Conservation (phyloP, 2,329 filamentous ascomycete genomes). For the Colletotrichum tofieldiae region DNA sequence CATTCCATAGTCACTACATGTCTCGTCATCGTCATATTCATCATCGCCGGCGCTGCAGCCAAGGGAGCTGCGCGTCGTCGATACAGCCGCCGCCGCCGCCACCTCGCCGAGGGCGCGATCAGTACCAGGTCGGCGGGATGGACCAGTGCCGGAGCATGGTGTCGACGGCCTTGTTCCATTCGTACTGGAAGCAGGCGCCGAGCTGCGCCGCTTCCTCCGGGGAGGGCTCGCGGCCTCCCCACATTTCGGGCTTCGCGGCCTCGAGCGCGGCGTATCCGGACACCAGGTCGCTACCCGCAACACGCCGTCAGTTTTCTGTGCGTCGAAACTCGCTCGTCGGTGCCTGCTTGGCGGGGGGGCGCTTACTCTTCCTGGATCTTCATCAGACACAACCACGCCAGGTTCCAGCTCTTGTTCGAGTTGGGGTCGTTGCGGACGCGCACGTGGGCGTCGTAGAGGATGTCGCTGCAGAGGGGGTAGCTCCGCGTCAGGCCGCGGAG, state of each 20-base stretch:
- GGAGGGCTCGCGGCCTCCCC: conserved; percentile 73
- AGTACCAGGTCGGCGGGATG: conserved; percentile 67
- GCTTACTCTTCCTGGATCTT: conserved; percentile 78
- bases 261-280: conserved; percentile 73
- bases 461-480: conserved; percentile 78
- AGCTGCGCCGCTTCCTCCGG: conserved; percentile 72
- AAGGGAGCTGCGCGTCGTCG: background rate
- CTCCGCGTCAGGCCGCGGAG: conserved; percentile 77
- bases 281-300: conserved; percentile 69
- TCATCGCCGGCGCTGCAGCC: background rate
- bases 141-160: conserved; percentile 81
- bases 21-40: background rate
- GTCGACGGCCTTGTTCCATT: conserved; percentile 77
- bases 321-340: background rate
- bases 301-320: background rate
- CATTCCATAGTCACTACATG: background rate
- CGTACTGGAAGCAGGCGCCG: conserved; percentile 73
- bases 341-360: no score
- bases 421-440: conserved; percentile 75
- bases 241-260: conserved; percentile 77
- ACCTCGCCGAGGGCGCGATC: background rate
- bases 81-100: no score
- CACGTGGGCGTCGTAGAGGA: conserved; percentile 76
- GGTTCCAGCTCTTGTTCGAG: conserved; percentile 82
- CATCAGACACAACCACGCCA: conserved; percentile 79